Evolutionary conservation across 345 rosid genomes (phyloP), one percentile per base, ranked within the genome.

Genomic region (Arabidopsis thaliana): DNA sequence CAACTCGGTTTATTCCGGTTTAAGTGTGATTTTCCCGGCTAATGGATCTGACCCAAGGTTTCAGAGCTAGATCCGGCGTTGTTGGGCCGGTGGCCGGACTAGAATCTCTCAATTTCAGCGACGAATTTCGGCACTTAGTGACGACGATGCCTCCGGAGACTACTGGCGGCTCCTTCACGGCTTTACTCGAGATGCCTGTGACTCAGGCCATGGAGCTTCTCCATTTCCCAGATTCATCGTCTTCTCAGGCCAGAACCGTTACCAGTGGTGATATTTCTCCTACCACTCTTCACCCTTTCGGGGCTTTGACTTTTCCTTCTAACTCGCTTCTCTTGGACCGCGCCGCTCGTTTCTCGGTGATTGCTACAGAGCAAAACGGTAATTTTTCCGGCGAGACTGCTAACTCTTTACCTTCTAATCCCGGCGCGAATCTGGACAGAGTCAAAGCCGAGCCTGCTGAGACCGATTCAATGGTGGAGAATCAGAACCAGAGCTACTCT

Each of bases 111-210:
- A 83, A 78, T 64, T 78, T 88, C 56, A 72, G 68, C 10, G 89
- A 88, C 20, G 85, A 85, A 60, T 60, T 85, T 56, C 84, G 72
- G 13, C 88, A 81, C 20, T 52, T 86, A 69, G 78, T 80, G 49
- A 38, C 85, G 22, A 67, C 85, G 24, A 69, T 55, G 10, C 85
- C 90, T 16, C 74, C 77, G 8, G 85, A 85, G 5, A 79, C 79
- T 25, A 80, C 81, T n/a, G 67, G 67, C 5, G 83, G 82, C 48
- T 86, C 90, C 25, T 88, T 88, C 78, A 88, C 86, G 45, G 90
- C 93, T n/a, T 80, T 88, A 60, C 90, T 88, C 22, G 90, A 81
- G 75, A 82, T 88, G 69, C 87, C 93, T 51, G 80, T 83, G 41
- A 83, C 82, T 57, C 86, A 82, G 46, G 93, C 89, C 32, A 60